These are phyloP conservation scores for Mrakia hoshinonis DNA, from an alignment of 768 basidiomycete species.

Conservation along the genomic window DNA sequence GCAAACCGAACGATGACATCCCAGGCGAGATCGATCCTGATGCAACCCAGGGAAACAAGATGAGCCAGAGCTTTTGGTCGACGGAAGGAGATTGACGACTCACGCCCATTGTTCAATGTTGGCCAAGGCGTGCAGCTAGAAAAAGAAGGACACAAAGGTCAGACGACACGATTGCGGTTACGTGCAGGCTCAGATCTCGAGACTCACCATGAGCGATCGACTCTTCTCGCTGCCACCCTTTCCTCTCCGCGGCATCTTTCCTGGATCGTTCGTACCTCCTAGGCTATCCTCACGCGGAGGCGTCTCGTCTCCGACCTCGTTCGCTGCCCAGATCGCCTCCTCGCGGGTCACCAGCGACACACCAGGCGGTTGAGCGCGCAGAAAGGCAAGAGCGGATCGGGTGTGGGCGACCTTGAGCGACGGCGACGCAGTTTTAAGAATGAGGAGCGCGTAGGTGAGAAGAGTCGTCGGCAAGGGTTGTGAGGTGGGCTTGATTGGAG, in stretches of 20 bases:
- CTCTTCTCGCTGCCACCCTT: constrained; percentile 49
- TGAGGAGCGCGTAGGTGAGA: constrained; percentile 22
- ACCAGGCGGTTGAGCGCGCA: background rate
- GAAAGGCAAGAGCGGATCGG: constrained; percentile 21
- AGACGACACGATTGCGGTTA: too few species aligned
- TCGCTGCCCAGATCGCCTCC: constrained; percentile 15
- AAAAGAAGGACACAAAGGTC: too few species aligned
- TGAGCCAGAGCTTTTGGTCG: too few species aligned
- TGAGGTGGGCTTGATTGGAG: background rate
- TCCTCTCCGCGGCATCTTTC: constrained; percentile 36
- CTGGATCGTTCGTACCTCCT: constrained; percentile 2
- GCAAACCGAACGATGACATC: constrained; percentile 75
- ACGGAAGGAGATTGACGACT: constrained; percentile 40
- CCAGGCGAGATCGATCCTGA: constrained; percentile 66
- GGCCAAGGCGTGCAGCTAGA: constrained; percentile 49
- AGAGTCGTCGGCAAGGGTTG: constrained; percentile 17
- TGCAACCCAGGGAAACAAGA: background rate
- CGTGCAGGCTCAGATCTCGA: too few species aligned
- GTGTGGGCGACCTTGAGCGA: constrained; percentile 23
- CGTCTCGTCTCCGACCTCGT: constrained; percentile 10
- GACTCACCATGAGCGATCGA: constrained; percentile 53
- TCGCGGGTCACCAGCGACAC: constrained; percentile 5
- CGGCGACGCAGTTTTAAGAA: constrained; percentile 21
- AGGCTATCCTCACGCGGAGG: constrained; percentile 24
- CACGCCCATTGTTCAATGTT: constrained; percentile 85